Base-by-base conservation (phyloP, 345 rosid genomes). In the Adansonia digitata region DNA sequence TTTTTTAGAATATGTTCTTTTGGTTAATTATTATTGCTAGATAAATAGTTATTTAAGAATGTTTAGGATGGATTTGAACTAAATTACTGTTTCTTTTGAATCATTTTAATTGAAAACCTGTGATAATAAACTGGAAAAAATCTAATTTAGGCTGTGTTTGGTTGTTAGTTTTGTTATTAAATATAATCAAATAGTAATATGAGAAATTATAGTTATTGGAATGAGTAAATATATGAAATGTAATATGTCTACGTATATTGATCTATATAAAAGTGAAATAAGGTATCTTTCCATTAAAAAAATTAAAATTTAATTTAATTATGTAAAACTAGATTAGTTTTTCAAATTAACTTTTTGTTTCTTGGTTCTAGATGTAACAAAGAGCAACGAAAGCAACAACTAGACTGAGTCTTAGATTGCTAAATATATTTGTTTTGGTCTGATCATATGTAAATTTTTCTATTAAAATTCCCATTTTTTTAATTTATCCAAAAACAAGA, bases 31-130 rank as follows among this genome's bases (percentile, higher is more conserved):
- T 35, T 12, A 52, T 48, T 49, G 2, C 48, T 27, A 61, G 55
- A 35, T 70, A 63, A 40, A 69, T 77, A 40, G 34, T 75, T 64
- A 73, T 31, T 61, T 26, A 52, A 0, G 18, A 40, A 13, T 65
- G 70, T 66, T 66, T 43, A 17, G 43, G 42, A 15, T 61, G 3
- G 17, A 34, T 61, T 34, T 34, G 66, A 61, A 61, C 34, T 31
- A 22, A 61, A 61, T 63, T 63, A 5, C 15, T 34, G 10, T 31
- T 35, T 35, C 8, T 31, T 31, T 43, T 3, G 13, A 43, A 43
- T 43, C 2, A 43, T 43, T 43, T 15, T 60, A 34, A 31, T 31
- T 31, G 15, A 35, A 62, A 40, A 1, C 1, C 5, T 6, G 40
- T 31, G 22, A 15, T 31, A 45, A 31, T 34, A 62, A 35, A 35